Base-by-base conservation (phyloP, 1,284 basidiomycete genomes). In the Cryptococcus floricola region DNA sequence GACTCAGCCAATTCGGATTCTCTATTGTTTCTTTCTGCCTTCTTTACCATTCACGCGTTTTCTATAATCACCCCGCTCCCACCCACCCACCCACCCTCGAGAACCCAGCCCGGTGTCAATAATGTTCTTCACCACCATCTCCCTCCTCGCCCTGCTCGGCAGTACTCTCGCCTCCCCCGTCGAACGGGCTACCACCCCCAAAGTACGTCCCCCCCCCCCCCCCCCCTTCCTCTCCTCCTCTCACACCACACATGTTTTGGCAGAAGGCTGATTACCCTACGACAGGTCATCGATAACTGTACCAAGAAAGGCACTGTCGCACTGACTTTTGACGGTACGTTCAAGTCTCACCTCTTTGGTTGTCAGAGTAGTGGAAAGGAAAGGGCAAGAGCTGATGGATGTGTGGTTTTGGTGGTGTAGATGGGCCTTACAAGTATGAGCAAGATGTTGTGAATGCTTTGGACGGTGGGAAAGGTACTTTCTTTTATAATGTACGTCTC, bases 401-500 rank as follows among this genome's bases (percentile, higher is more conserved):
- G 53, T 43, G 39, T 18, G 23, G 23, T 23, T 23, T 23, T 23
- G 18, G n/a, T 48, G n/a, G 16, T 18, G 9, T 58, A 75, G 82
- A 83, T 65, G 81, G 82, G 16, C 81, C 81, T 5, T 80, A 75
- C 63, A 56, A 71, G 67, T 81, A 65, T 48, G 79, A 79, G 48
- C 7, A 69, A 13, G 76, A 81, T 52, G 73, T 82, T 48, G 75
- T 72, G 53, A 74, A 78, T 25, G 63, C 70, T 8, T 65, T 84
- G 34, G 67, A 71, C 18, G 76, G 75, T 14, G 79, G 74, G n/a
- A 80, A 78, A 50, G 82, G 78, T 5, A 84, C 83, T 1, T 84
- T 84, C 71, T 84, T 84, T 81, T 65, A 83, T 71, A 83, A 69
- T 64, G 79, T 78, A 13, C 59, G 67, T 57, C 27, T 31, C 27